Percentiles rank a stretch among this genome's conserved stretches.
These are phyloP conservation scores for Akebia trifoliata DNA, from an alignment of 164 flowering plant species.

Conservation along the genomic window DNA sequence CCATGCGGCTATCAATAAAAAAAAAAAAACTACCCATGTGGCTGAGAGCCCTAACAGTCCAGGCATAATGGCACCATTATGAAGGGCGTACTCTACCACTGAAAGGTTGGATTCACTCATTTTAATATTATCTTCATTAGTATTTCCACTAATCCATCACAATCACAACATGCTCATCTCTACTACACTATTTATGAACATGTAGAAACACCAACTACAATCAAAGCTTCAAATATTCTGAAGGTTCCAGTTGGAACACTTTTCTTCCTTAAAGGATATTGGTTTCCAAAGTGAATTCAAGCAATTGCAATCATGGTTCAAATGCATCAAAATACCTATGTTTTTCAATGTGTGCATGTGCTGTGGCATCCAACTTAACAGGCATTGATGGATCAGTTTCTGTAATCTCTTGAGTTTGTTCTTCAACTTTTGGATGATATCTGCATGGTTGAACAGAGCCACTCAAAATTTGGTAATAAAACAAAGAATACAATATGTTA, in stretches of 20 bases:
- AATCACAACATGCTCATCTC: too few species aligned
- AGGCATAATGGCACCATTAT: too few species aligned
- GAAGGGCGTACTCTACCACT: too few species aligned
- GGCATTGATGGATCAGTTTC: constrained; percentile 32
- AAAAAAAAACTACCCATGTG: too few species aligned
- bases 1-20: too few species aligned
- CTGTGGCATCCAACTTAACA: constrained; percentile 53
- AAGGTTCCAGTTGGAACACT: neutral
- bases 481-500: neutral
- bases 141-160: too few species aligned
- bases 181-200: too few species aligned
- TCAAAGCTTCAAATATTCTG: neutral
- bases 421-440: constrained; percentile 31
- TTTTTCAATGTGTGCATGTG: constrained; percentile 59
- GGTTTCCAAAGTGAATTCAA: neutral
- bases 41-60: too few species aligned
- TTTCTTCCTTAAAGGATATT: neutral
- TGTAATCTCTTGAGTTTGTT: constrained; percentile 20
- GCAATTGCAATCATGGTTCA: neutral
- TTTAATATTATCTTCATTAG: too few species aligned
- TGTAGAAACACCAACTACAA: neutral
- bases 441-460: constrained; percentile 24
- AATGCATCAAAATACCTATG: constrained; percentile 46
- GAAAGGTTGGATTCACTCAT: too few species aligned
- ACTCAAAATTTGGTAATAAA: neutral